Percentiles rank a stretch among this genome's conserved stretches.
Evolutionary conservation across 768 basidiomycete species (phyloP).

Genomic region (Hygrophorus pudorinus): DNA sequence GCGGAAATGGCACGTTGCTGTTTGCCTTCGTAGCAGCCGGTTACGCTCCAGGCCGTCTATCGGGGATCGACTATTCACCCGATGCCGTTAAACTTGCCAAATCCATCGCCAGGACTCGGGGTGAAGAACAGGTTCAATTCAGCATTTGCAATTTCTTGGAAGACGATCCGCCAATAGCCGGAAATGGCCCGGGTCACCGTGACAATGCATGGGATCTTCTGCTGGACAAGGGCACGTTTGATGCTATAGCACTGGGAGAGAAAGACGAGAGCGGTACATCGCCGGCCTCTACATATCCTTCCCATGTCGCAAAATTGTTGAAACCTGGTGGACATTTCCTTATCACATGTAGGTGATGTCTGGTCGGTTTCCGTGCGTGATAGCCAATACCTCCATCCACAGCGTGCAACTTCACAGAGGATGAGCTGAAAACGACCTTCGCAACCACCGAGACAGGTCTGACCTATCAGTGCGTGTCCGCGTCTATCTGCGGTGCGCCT

Average conservation of each 20-base stretch:
- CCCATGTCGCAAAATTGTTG: conserved; percentile 43
- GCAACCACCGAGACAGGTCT: conserved; percentile 36
- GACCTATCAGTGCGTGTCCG: conserved; percentile 48
- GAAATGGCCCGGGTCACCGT: conserved; percentile 12
- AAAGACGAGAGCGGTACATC: conserved; percentile 43
- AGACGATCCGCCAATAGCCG: conserved; percentile 33
- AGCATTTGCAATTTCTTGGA: conserved; percentile 54
- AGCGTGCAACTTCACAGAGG: conserved; percentile 84
- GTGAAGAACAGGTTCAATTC: conserved; percentile 41
- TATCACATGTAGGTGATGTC: conserved; percentile 58
- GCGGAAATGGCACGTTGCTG: conserved; percentile 70
- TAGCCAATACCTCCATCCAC: background rate
- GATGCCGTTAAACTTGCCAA: conserved; percentile 58
- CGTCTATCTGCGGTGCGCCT: background rate
- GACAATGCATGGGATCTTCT: conserved; percentile 56
- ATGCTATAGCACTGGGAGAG: conserved; percentile 68
- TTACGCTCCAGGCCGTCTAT: conserved; percentile 40
- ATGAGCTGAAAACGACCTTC: conserved; percentile 54
- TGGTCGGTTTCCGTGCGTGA: background rate
- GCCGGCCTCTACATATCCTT: conserved; percentile 52
- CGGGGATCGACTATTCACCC: conserved; percentile 70
- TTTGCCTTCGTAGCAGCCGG: conserved; percentile 62
- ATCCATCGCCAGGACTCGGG: conserved; percentile 40
- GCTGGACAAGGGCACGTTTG: conserved; percentile 84
- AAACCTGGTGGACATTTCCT: conserved; percentile 63